phyloP scores from a whole-genome alignment of 768 basidiomycete species.

The Kwoniella sp. region DNA sequence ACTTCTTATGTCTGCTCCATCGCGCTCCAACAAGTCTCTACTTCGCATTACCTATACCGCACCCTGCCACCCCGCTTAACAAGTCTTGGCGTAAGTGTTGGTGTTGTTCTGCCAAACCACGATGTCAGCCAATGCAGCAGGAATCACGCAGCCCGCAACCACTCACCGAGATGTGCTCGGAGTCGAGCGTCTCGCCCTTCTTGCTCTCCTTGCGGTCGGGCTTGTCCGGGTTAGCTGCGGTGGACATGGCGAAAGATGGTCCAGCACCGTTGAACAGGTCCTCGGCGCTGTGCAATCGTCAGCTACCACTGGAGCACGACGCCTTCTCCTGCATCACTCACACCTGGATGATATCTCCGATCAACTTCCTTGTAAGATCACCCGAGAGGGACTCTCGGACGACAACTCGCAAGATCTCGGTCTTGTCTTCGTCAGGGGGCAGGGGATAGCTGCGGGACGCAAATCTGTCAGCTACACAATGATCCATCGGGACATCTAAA shows the following conservation, averaged over 20 bases:
- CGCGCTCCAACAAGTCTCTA: too few relatives aligned
- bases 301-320: background rate
- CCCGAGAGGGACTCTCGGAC: conserved; percentile 59
- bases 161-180: conserved; percentile 26
- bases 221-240: conserved; percentile 4
- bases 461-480: background rate
- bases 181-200: conserved; percentile 20
- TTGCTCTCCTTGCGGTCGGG: conserved; percentile 1
- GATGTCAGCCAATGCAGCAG: background rate
- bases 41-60: too few relatives aligned
- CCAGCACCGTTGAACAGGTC: conserved; percentile 28
- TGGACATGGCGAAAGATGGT: conserved; percentile 35
- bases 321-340: conserved; percentile 7
- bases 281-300: conserved; percentile 24
- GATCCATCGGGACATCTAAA: too few relatives aligned
- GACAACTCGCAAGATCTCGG: conserved; percentile 62
- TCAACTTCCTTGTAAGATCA: conserved; percentile 38
- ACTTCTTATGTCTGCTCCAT: too few relatives aligned
- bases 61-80: conserved; percentile 11
- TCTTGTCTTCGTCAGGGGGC: conserved; percentile 56
- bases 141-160: background rate
- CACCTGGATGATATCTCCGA: conserved; percentile 39
- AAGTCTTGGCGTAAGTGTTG: conserved; percentile 28
- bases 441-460: conserved; percentile 53
- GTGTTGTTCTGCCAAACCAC: conserved; percentile 13